These are phyloP conservation scores for Zygoascus meyerae DNA, from an alignment of 1,139 yeast genomes.

Conservation along the genomic window DNA sequence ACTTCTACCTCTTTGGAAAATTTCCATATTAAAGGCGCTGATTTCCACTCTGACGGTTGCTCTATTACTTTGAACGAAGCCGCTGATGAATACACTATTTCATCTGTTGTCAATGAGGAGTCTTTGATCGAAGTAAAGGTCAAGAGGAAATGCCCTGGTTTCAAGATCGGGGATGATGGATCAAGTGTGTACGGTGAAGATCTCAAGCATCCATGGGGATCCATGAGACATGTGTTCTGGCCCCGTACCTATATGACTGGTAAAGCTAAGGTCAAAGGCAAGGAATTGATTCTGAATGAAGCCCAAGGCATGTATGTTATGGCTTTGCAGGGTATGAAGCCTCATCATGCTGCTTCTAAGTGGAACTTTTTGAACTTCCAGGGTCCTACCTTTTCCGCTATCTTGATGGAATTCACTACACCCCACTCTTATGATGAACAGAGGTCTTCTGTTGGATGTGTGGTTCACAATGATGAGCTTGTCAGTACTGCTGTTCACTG, in stretches of 20 bases:
- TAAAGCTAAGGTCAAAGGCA: constrained; percentile 40
- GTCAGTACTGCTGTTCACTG: constrained; percentile 64
- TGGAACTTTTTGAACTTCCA: constrained; percentile 96
- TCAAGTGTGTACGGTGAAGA: constrained; percentile 75
- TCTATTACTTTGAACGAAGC: constrained; percentile 58
- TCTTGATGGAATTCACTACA: constrained; percentile 93
- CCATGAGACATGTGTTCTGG: constrained; percentile 95
- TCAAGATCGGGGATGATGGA: constrained; percentile 88
- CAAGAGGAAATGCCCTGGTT: constrained; percentile 62
- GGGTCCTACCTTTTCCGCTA: constrained; percentile 64
- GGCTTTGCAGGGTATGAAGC: constrained; percentile 99
- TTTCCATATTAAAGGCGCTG: constrained; percentile 68
- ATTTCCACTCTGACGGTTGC: constrained; percentile 62
- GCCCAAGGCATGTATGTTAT: constrained; percentile 81
- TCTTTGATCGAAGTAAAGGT: constrained; percentile 68
- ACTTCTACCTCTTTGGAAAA: constrained; percentile 85
- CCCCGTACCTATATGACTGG: constrained; percentile 78
- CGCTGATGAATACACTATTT: constrained; percentile 50
- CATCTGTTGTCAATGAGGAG: constrained; percentile 61
- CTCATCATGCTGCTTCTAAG: constrained; percentile 95
- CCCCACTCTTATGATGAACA: constrained; percentile 85
- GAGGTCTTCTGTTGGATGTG: constrained; percentile 72
- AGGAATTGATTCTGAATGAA: constrained; percentile 35
- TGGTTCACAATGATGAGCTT: constrained; percentile 59
- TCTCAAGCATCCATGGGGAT: constrained; percentile 84